Percentiles rank a stretch among this genome's conserved stretches.
Conservation (phyloP, 768 basidiomycete species). For the Amyloporia xantha region DNA sequence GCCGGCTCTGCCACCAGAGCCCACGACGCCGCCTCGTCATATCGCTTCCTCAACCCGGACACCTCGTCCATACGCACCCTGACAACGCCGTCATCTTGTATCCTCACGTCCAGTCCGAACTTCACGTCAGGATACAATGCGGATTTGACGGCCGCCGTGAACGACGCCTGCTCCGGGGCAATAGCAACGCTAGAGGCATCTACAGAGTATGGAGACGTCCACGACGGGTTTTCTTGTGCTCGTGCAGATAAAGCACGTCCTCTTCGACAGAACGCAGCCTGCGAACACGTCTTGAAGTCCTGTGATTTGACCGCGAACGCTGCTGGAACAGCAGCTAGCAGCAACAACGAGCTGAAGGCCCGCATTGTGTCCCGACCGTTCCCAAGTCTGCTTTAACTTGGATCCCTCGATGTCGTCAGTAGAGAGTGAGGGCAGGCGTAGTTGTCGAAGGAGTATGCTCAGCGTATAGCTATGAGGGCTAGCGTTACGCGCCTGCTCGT, state of each 20-base stretch:
- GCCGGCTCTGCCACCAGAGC: conserved; percentile 70
- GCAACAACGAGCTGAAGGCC: conserved; percentile 19
- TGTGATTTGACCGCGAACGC: conserved; percentile 61
- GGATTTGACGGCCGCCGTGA: conserved; percentile 74
- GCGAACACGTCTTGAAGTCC: conserved; percentile 94
- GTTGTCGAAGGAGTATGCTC: too few relatives aligned
- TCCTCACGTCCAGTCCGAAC: conserved; percentile 75
- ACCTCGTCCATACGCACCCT: conserved; percentile 93
- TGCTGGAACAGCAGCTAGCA: conserved; percentile 25
- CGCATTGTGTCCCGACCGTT: not conserved
- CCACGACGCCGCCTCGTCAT: conserved; percentile 91
- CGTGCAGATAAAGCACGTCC: conserved; percentile 79
- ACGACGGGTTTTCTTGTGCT: conserved; percentile 52
- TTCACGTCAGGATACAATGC: conserved; percentile 78
- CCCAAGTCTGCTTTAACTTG: too few relatives aligned
- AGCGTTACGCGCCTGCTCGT: too few relatives aligned
- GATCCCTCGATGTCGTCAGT: too few relatives aligned
- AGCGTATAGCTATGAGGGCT: too few relatives aligned
- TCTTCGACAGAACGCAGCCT: conserved; percentile 91
- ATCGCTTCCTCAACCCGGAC: conserved; percentile 69
- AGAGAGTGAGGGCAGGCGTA: too few relatives aligned
- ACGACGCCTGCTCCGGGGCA: conserved; percentile 46
- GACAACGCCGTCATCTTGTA: conserved; percentile 84
- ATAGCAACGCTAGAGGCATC: conserved; percentile 48
- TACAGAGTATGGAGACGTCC: conserved; percentile 86